Base-by-base conservation (phyloP, 345 rosid species). In the Hypericum androsaemum region DNA sequence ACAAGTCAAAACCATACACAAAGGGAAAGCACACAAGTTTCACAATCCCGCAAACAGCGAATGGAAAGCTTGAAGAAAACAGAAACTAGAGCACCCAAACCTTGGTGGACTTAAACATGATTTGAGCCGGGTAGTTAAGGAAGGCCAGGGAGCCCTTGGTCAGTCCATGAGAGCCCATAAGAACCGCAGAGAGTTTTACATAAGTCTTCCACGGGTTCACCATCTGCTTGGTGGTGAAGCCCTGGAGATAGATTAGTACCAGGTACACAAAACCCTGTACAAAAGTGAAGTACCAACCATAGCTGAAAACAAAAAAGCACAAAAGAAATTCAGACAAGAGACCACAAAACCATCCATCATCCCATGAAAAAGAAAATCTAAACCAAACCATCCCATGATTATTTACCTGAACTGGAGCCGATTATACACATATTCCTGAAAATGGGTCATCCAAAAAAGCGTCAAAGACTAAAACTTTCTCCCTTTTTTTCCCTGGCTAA, bases 41-140 rank as follows among this genome's bases (percentile, higher is more conserved):
- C 16, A 47, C 32, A 39, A 32, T 42, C 28, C 10, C 51, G 13
- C 50, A 51, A 36, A 32, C 53, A 53, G 5, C 35, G 12, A 8
- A 40, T 37, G 15, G 37, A 7, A 47, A 8, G n/a, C 16, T 16
- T 2, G 17, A 38, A 50, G n/a, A 41, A 48, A 5, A 46, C 15
- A 13, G 48, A 5, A 7, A 15, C 6, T 7, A 44, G 17, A 50
- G 37, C 15, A 8, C 10, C n/a, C 41, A 43, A 69, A 83, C 98
- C 94, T 92, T 88, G 61, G 98, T 92, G 75, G 98, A 92, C 69
- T 92, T 92, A 67, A 92, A 87, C 94, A 87, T 87, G 68, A 87
- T 81, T 56, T 87, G 96, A 12, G 89, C 94, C 16, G 96, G 94
- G 64, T 92, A 92, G 59, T 92, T 92, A 38, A 92, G 98, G 58